Evolutionary conservation across 2,329 filamentous ascomycete species (phyloP).

Genomic region (Trichoderma simmonsii): DNA sequence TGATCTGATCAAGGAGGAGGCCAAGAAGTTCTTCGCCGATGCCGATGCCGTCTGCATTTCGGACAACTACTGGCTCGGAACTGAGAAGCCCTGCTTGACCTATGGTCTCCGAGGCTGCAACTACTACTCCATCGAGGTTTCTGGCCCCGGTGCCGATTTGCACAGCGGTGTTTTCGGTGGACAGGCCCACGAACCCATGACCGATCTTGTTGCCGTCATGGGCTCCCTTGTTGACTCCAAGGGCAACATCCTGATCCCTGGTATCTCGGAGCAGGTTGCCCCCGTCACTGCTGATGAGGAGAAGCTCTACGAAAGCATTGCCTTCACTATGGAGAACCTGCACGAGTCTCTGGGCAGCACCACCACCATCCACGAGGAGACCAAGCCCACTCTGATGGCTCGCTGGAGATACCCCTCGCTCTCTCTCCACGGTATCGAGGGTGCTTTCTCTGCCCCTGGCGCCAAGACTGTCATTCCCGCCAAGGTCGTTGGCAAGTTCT

Average conservation of each 20-base stretch:
- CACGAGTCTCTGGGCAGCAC: slow-evolving; percentile 87
- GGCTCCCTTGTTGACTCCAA: slow-evolving; percentile 80
- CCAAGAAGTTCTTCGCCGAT: slow-evolving; percentile 91
- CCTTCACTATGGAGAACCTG: slow-evolving; percentile 94
- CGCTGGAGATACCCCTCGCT: slow-evolving; percentile 94
- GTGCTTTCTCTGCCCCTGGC: slow-evolving; percentile 86
- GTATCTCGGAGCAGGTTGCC: slow-evolving; percentile 89
- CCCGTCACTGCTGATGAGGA: slow-evolving; percentile 84
- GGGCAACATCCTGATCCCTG: slow-evolving; percentile 92
- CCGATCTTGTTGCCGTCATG: slow-evolving; percentile 81
- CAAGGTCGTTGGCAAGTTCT: slow-evolving; percentile 98
- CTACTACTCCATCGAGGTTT: slow-evolving; percentile 92
- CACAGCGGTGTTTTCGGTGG: slow-evolving; percentile 98
- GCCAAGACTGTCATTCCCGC: slow-evolving; percentile 98
- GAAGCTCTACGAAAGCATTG: slow-evolving; percentile 80
- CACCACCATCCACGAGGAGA: slow-evolving; percentile 82
- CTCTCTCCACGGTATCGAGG: slow-evolving; percentile 91
- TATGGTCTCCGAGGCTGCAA: slow-evolving; percentile 97
- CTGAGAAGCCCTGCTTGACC: slow-evolving; percentile 95
- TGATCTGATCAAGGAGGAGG: slow-evolving; percentile 87
- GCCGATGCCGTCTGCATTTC: slow-evolving; percentile 96
- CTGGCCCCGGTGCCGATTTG: slow-evolving; percentile 86
- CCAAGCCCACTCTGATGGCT: slow-evolving; percentile 90
- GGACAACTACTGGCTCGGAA: slow-evolving; percentile 99
- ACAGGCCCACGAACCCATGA: slow-evolving; percentile 97